These are phyloP conservation scores for Herpetomonas tarakana DNA, from an alignment of 208 protist genomes.

Conservation along the genomic window DNA sequence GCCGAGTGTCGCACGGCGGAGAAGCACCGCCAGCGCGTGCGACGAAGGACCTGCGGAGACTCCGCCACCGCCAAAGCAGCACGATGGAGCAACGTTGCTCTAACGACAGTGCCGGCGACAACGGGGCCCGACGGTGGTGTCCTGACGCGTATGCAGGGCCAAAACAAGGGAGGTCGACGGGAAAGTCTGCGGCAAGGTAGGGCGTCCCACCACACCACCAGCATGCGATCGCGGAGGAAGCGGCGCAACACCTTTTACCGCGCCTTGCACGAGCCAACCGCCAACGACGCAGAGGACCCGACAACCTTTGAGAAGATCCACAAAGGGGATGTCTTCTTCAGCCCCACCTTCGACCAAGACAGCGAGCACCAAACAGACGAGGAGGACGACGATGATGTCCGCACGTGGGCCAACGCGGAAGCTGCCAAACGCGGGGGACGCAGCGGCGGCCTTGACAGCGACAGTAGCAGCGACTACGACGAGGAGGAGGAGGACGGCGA, in stretches of 20 bases:
- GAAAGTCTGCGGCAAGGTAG: not conserved
- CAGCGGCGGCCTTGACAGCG: not conserved
- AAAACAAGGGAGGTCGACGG: too few species aligned
- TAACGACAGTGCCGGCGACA: too few species aligned
- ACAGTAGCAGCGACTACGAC: constrained; percentile 12
- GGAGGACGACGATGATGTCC: not conserved
- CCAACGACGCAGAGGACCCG: not conserved
- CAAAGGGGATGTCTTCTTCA: not conserved
- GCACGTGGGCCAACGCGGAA: not conserved
- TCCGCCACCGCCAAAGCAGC: not conserved
- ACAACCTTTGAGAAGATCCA: not conserved
- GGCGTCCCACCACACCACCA: too few species aligned
- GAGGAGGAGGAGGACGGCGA: constrained; percentile 14
- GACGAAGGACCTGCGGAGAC: not conserved
- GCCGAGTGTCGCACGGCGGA: not conserved
- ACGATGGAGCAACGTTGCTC: not conserved
- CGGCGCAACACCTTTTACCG: not conserved
- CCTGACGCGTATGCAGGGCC: not conserved
- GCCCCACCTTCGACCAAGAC: not conserved
- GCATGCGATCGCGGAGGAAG: too few species aligned
- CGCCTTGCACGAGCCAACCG: not conserved
- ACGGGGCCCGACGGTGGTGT: too few species aligned
- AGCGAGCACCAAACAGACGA: too few species aligned
- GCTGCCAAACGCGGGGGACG: not conserved
- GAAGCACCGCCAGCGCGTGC: not conserved